A percentile compares a stretch with the other conserved stretches of the same genome.
phyloP scores from a whole-genome alignment of 2,329 filamentous ascomycete genomes.

The Verticillium isaacii region DNA sequence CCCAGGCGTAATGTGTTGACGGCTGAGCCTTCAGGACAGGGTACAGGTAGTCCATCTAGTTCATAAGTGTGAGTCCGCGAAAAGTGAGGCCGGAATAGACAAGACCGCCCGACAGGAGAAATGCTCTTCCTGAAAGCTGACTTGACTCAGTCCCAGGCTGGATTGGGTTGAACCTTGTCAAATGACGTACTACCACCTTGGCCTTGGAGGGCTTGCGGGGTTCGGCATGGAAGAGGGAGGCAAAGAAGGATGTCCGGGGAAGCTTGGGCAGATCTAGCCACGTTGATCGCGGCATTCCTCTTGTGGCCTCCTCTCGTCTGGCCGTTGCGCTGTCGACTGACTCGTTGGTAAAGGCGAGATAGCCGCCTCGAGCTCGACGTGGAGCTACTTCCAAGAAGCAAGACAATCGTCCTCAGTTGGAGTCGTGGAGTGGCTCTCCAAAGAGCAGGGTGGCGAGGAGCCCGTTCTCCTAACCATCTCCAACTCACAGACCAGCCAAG shows the following conservation, averaged over 20 bases:
- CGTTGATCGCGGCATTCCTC: conserved; percentile 5
- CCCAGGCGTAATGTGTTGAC: background rate
- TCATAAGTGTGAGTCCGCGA: no score
- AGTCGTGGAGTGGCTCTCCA: background rate
- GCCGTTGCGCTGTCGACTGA: conserved; percentile 3
- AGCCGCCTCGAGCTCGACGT: background rate
- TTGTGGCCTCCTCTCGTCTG: conserved; percentile 9
- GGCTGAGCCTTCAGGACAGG: background rate
- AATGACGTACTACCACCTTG: conserved; percentile 3
- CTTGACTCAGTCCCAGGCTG: background rate
- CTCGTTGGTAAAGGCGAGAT: background rate
- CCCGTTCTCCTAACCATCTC: background rate
- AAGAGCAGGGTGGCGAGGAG: background rate
- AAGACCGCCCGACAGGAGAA: background rate
- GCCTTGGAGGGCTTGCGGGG: conserved; percentile 8
- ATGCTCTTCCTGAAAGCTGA: background rate
- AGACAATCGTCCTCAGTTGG: background rate
- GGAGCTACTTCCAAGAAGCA: background rate
- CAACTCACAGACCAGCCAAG: background rate
- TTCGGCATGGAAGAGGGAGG: background rate
- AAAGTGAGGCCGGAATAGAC: background rate
- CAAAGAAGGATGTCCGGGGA: conserved; percentile 9
- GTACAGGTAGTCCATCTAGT: background rate
- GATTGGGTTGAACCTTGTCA: background rate
- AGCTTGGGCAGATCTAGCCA: conserved; percentile 10